phyloP scores from a whole-genome alignment of 345 rosid species.

The Mallotus nudiflorus region DNA sequence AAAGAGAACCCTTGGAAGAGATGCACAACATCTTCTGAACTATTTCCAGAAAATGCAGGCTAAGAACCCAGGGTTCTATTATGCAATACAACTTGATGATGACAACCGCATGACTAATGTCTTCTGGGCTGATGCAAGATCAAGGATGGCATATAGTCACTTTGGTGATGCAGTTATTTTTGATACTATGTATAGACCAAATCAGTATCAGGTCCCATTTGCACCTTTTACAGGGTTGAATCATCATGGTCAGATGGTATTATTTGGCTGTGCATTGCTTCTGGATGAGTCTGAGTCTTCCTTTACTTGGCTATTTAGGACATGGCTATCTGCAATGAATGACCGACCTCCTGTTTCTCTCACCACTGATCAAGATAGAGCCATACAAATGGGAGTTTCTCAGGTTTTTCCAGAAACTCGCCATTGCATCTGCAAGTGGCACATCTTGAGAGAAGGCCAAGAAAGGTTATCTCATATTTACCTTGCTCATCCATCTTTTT shows the following conservation, averaged over 20 bases:
- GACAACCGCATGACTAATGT: constrained; percentile 65
- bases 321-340: constrained; percentile 68
- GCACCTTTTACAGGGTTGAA: constrained; percentile 71
- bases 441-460: constrained; percentile 70
- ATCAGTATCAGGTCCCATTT: constrained; percentile 68
- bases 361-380: constrained; percentile 72
- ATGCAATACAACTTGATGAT: constrained; percentile 68
- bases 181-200: constrained; percentile 68
- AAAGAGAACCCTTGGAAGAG: constrained; percentile 56
- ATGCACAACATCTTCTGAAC: constrained; percentile 59
- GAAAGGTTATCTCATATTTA: constrained; percentile 64
- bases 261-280: constrained; percentile 72
- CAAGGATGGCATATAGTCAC: constrained; percentile 58
- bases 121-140: constrained; percentile 76
- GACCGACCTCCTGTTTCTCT: constrained; percentile 52
- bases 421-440: constrained; percentile 75
- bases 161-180: constrained; percentile 66
- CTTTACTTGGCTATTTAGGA: constrained; percentile 60
- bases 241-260: constrained; percentile 63
- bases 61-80: constrained; percentile 64
- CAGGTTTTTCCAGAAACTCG: constrained; percentile 61
- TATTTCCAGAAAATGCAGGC: constrained; percentile 69
- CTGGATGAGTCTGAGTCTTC: constrained; percentile 68
- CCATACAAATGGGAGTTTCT: constrained; percentile 57
- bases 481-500: constrained; percentile 58